These are phyloP conservation scores for Sedum album DNA, from an alignment of 164 flowering plant species.

Conservation along the genomic window DNA sequence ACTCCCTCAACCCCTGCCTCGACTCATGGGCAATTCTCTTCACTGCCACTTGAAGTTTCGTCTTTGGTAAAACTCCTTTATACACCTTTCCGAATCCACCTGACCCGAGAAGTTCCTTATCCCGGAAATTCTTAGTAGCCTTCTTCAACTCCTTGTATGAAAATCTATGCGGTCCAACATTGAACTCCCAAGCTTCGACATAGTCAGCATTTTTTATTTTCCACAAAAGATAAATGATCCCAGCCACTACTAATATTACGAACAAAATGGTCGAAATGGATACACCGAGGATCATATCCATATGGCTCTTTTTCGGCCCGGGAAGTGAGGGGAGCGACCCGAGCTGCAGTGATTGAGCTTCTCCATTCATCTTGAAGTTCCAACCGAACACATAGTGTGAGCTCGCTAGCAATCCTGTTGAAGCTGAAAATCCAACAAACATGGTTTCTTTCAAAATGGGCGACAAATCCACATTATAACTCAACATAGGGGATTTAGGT, in stretches of 20 bases:
- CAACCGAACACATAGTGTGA: slow-evolving; percentile 12
- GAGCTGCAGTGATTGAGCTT: slow-evolving; percentile 5
- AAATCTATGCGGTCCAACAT: slow-evolving; percentile 19
- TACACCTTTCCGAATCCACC: slow-evolving; percentile 41
- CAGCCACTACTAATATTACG: not conserved
- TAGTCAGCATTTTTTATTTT: not conserved
- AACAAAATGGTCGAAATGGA: not conserved
- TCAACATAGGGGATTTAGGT: not conserved
- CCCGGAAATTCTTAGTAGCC: slow-evolving; percentile 30
- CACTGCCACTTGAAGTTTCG: slow-evolving; percentile 26
- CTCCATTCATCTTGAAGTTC: slow-evolving; percentile 11
- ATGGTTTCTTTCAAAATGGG: slow-evolving; percentile 8
- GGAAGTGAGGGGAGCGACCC: slow-evolving; percentile 6
- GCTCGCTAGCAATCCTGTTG: slow-evolving; percentile 9
- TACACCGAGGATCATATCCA: not conserved
- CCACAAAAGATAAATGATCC: not conserved
- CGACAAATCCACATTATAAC: slow-evolving; percentile 10
- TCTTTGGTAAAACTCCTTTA: slow-evolving; percentile 20
- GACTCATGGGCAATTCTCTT: slow-evolving; percentile 37
- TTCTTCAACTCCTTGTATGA: slow-evolving; percentile 17
- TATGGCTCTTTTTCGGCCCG: not conserved
- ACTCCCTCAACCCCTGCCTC: slow-evolving; percentile 31
- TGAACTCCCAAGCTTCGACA: not conserved
- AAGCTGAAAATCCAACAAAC: slow-evolving; percentile 13
- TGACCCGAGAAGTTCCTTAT: slow-evolving; percentile 16